Evolutionary conservation across 1,284 basidiomycete species (phyloP), one percentile per base, ranked within the genome.

Genomic region (Malassezia furfur): DNA sequence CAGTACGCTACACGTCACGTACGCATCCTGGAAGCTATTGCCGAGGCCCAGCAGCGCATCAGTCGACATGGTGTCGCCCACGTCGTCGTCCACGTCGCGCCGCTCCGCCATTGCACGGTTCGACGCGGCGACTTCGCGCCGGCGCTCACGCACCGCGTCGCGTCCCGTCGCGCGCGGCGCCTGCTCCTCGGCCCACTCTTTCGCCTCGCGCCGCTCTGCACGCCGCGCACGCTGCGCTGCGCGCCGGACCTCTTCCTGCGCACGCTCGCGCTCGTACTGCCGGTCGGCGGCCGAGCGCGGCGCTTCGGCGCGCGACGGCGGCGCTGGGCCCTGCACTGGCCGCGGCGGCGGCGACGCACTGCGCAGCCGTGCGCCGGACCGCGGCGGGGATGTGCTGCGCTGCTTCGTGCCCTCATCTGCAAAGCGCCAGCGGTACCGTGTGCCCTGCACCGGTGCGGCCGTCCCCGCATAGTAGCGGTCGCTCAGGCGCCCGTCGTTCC

Each of bases 61-160:
- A 1, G 46, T 53, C 14, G 43, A 36, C 22, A 57, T n/a, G 1
- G 25, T 39, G 28, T 52, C 47, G 28, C 63, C 67, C n/a, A 68
- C 37, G 2, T 61, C 63, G 46, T 65, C 67, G 45, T 65, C 63
- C 1, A 43, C 49, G 9, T 54, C 37, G 5, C 40, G 35, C 1
- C 67, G 61, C 25, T 61, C 46, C 28, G 63, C 63, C 44, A 67
- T 65, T 6, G 58, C 60, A 25, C 67, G 59, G 25, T 67, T 54
- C 38, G 30, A 36, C 0, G 52, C 56, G 4, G 53, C 57, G 5
- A 40, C 14, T 22, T 61, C 54, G 0, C 60, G 46, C 36, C 54
- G 57, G 32, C 55, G 52, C 46, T 69, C 67, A 15, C 58, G 11
- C 43, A 60, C 22, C 8, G 63, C 52, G 11, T 69, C 67, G 2